Conservation (phyloP, 2,329 filamentous ascomycete species). For the Colletotrichum scovillei region DNA sequence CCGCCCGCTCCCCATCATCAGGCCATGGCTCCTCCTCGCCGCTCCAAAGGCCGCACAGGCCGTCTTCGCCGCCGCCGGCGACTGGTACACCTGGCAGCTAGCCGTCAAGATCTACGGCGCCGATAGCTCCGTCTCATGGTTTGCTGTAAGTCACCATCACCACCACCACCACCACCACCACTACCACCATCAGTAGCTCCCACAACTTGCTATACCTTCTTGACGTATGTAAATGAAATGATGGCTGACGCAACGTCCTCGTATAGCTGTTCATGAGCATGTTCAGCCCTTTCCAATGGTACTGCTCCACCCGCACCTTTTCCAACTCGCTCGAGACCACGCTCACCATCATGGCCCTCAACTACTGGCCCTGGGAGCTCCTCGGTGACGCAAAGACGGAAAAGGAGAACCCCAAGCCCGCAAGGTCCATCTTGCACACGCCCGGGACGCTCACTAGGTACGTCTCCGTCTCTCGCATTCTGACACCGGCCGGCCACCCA, state of each 20-base stretch:
- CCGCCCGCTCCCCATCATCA: slow-evolving; percentile 60
- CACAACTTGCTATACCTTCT: too few relatives aligned
- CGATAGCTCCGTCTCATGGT: slow-evolving; percentile 71
- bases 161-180: too few relatives aligned
- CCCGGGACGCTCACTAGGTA: slow-evolving; percentile 43
- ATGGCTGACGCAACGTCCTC: too few relatives aligned
- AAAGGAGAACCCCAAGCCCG: slow-evolving; percentile 53
- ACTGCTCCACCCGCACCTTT: slow-evolving; percentile 90
- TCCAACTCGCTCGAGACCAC: slow-evolving; percentile 96
- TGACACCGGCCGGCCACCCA: not conserved
- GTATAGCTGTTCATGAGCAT: slow-evolving; percentile 75
- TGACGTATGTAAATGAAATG: too few relatives aligned
- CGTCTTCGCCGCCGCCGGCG: slow-evolving; percentile 78
- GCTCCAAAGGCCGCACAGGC: slow-evolving; percentile 83
- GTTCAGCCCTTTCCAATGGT: slow-evolving; percentile 95
- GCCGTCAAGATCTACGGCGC: slow-evolving; percentile 78
- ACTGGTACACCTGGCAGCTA: slow-evolving; percentile 90
- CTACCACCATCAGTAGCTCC: too few relatives aligned
- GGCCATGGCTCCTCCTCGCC: slow-evolving; percentile 75
- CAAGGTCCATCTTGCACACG: slow-evolving; percentile 42
- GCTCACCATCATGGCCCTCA: slow-evolving; percentile 82
- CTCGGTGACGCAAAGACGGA: slow-evolving; percentile 54
- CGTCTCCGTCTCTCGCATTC: not conserved
- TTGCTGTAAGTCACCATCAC: slow-evolving; percentile 67
- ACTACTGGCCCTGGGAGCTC: slow-evolving; percentile 88